A percentile compares a stretch with the other conserved stretches of the same genome.
These are phyloP conservation scores for Penicillium simplicissimum DNA, from an alignment of 495 filamentous ascomycete genomes.

Conservation along the genomic window DNA sequence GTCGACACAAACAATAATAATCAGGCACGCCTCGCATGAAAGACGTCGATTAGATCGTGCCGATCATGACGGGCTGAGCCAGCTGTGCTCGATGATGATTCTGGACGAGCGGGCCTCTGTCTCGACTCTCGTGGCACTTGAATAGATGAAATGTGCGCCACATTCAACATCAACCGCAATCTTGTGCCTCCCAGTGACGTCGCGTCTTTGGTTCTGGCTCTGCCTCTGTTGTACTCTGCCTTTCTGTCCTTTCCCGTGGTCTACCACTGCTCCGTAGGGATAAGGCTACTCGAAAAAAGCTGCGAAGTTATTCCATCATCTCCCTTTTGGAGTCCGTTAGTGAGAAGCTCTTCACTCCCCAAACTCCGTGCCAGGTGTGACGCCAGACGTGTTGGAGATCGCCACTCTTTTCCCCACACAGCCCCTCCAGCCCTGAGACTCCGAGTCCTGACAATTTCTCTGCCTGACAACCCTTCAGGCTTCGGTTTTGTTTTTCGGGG, in stretches of 20 bases:
- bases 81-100: no score
- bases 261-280: background rate
- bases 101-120: background rate
- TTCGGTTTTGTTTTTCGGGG: background rate
- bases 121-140: slow-evolving; percentile 19
- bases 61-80: slow-evolving; percentile 16
- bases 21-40: slow-evolving; percentile 15
- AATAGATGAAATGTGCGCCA: slow-evolving; percentile 24
- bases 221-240: background rate
- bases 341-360: background rate
- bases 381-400: slow-evolving; percentile 19
- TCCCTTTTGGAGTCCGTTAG: no score
- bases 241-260: background rate
- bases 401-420: slow-evolving; percentile 19
- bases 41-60: slow-evolving; percentile 10
- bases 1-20: background rate
- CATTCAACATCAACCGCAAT: slow-evolving; percentile 9
- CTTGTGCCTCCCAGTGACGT: slow-evolving; percentile 10
- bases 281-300: background rate
- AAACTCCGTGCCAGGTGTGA: background rate
- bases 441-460: slow-evolving; percentile 15
- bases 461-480: slow-evolving; percentile 12
- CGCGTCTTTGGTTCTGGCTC: slow-evolving; percentile 2
- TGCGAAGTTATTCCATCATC: no score
- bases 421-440: slow-evolving; percentile 11